These are phyloP conservation scores for Shiraia sp. DNA, from an alignment of 2,329 filamentous ascomycete genomes.

Conservation along the genomic window DNA sequence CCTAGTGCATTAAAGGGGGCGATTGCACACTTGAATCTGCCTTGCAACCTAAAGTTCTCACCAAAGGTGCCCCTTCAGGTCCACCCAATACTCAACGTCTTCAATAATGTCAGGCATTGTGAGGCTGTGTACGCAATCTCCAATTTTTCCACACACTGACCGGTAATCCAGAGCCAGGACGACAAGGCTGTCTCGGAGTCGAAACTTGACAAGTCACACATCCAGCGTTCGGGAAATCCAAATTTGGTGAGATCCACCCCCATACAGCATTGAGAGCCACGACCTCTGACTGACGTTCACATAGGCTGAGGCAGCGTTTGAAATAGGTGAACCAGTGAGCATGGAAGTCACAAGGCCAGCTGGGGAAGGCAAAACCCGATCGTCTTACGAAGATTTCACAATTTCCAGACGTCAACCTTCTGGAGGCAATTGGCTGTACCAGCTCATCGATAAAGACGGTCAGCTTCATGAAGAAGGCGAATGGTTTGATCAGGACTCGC, in stretches of 20 bases:
- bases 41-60: background rate
- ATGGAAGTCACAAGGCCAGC: constrained; percentile 7
- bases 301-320: background rate
- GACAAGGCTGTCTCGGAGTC: background rate
- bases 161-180: constrained; percentile 1
- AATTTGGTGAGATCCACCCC: too few species aligned
- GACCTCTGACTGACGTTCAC: too few species aligned
- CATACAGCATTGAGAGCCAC: too few species aligned
- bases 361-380: constrained; percentile 1
- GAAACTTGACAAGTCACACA: background rate
- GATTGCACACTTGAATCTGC: background rate
- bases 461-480: background rate
- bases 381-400: constrained; percentile 4
- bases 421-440: constrained; percentile 10
- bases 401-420: background rate
- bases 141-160: background rate
- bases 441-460: constrained; percentile 4
- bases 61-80: too few species aligned
- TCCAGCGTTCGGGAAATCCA: too few species aligned
- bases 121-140: background rate
- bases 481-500: background rate
- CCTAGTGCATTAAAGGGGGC: background rate
- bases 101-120: constrained; percentile 1
- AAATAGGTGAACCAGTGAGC: constrained; percentile 6
- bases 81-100: too few species aligned